These are phyloP conservation scores for Lycium barbarum DNA, from an alignment of 257 asterid species.

Conservation along the genomic window DNA sequence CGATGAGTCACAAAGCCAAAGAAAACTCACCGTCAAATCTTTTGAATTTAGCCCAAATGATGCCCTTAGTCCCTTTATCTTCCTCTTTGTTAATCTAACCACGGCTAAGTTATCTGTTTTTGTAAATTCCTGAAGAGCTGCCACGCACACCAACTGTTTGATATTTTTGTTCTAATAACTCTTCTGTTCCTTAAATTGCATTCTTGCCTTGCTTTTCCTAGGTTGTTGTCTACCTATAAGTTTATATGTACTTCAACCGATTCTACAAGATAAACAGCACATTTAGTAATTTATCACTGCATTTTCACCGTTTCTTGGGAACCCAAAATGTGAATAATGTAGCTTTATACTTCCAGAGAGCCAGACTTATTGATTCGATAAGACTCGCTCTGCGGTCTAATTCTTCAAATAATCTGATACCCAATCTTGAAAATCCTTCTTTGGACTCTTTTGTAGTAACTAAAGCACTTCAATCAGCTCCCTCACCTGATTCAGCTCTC, in stretches of 20 bases:
- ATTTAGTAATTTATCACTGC: slow-evolving; percentile 42
- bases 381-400: slow-evolving; percentile 75
- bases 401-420: slow-evolving; percentile 60
- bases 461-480: slow-evolving; percentile 83
- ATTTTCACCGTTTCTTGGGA: slow-evolving; percentile 50
- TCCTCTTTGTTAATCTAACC: neutral
- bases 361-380: slow-evolving; percentile 80
- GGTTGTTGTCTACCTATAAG: neutral
- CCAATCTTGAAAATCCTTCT: slow-evolving; percentile 56
- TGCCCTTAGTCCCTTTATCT: neutral
- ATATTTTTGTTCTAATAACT: neutral
- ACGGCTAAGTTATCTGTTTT: neutral
- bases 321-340: slow-evolving; percentile 63
- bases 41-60: neutral
- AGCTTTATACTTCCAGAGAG: slow-evolving; percentile 74
- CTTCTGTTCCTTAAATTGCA: neutral
- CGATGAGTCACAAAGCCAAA: neutral
- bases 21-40: neutral
- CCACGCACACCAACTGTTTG: slow-evolving; percentile 26
- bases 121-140: neutral
- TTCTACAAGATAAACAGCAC: slow-evolving; percentile 37
- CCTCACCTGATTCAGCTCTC: slow-evolving; percentile 77
- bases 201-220: neutral
- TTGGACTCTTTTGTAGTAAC: slow-evolving; percentile 82
- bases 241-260: slow-evolving; percentile 47